Base-by-base conservation (phyloP, 495 filamentous ascomycete genomes). In the Hypomontagnella submonticulosa region DNA sequence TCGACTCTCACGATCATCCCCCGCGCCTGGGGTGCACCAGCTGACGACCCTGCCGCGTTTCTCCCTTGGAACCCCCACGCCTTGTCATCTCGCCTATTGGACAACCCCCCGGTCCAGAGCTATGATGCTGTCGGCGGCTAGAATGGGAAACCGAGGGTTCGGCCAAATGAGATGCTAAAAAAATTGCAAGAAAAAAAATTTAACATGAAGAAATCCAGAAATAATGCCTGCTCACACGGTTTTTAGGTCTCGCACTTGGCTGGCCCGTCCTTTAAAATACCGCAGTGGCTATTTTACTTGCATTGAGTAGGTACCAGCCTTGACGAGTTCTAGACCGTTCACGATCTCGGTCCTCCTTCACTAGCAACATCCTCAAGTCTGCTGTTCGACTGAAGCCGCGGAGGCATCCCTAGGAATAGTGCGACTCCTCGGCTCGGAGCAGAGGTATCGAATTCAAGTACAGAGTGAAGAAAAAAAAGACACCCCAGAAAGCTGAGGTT, bases 61-160 rank as follows among this genome's bases (percentile, higher is more conserved):
- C 36, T 55, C 44, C 51, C 50, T 57, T 54, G 50, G 40, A 66
- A 70, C 67, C 67, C 67, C 67, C 67, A 70, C 67, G 62, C 62
- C 52, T n/a, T 50, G 52, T 66, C 55, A 66, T 70, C 40, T 70
- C 62, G 62, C 54, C 62, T 70, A 62, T 65, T 57, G 57, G 67
- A 32, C 11, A 37, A 46, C 33, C 57, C 62, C 23, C 61, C 47
- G 61, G 67, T 58, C 57, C 16, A 51, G 47, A 27, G 44, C 50
- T 53, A 42, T 18, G 49, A 46, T 42, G 49, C 62, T 66, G 67
- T 66, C 61, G 61, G 61, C 61, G 61, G 57, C 67, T 61, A 40
- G 56, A 66, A 66, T 65, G 67, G 62, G 67, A 70, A 70, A 61
- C 62, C 62, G 62, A 69, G 56, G n/a, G n/a, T 7, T 57, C 66